Conservation (phyloP, 331 rosid genomes). For the Telfairia occidentalis region DNA sequence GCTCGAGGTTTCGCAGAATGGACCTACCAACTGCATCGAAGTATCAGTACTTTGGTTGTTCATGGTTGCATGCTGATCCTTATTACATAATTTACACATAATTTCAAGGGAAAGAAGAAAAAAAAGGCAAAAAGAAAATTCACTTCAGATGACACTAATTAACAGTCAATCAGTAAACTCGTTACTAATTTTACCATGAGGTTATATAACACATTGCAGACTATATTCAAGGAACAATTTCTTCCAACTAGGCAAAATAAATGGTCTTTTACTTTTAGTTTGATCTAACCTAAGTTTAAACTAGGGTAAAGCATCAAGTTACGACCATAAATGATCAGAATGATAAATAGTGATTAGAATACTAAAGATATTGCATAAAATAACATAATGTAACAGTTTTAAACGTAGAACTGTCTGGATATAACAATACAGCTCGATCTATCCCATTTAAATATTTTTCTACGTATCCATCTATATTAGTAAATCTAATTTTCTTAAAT, state of each 20-base stretch:
- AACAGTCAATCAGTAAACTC: neutral
- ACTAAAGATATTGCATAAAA: neutral
- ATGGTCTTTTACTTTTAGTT: neutral
- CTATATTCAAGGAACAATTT: neutral
- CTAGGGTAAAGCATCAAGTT: neutral
- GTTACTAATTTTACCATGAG: neutral
- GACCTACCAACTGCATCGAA: constrained; percentile 12
- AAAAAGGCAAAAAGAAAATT: neutral
- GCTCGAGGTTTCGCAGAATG: neutral
- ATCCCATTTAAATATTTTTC: neutral
- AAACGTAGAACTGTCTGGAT: neutral
- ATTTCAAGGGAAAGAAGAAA: neutral
- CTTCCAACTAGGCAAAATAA: neutral
- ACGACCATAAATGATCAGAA: neutral
- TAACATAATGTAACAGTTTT: neutral
- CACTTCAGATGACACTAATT: neutral
- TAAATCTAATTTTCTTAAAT: neutral
- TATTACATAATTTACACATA: neutral
- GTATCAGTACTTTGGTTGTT: constrained; percentile 8
- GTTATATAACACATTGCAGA: neutral
- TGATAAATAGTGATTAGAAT: neutral
- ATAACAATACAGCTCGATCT: neutral
- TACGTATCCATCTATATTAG: neutral
- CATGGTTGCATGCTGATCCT: constrained; percentile 18
- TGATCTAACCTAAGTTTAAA: neutral